Conservation (phyloP, 2,329 filamentous ascomycete species). For the Camillea tinctor region DNA sequence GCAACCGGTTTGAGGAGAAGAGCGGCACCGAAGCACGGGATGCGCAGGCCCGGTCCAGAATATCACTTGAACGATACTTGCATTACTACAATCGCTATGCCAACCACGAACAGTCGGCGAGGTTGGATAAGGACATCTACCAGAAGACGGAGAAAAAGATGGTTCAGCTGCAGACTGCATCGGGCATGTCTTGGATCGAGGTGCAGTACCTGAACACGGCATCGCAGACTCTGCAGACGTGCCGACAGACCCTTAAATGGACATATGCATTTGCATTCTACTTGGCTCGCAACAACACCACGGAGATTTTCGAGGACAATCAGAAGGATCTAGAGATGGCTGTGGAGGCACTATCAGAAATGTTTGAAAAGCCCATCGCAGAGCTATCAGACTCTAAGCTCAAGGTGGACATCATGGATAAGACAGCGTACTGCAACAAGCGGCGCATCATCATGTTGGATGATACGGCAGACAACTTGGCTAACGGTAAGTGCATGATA, state of each 20-base stretch:
- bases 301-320: constrained; percentile 97
- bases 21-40: constrained; percentile 87
- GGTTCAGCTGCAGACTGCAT: constrained; percentile 89
- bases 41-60: constrained; percentile 85
- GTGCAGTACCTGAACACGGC: constrained; percentile 95
- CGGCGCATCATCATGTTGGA: constrained; percentile 84
- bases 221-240: constrained; percentile 90
- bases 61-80: constrained; percentile 91
- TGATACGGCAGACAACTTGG: constrained; percentile 90
- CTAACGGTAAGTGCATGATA: constrained; percentile 70
- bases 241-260: constrained; percentile 98
- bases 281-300: constrained; percentile 90
- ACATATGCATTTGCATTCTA: constrained; percentile 99
- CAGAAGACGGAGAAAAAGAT: constrained; percentile 99
- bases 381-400: constrained; percentile 84
- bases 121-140: constrained; percentile 93
- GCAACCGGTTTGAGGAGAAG: constrained; percentile 96
- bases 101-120: constrained; percentile 97
- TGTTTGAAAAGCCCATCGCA: constrained; percentile 96
- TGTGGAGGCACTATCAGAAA: constrained; percentile 93
- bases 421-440: constrained; percentile 95
- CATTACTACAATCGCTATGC: constrained; percentile 99
- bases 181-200: constrained; percentile 98
- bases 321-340: constrained; percentile 98
- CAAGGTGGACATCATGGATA: constrained; percentile 98